A percentile compares a stretch with the other conserved stretches of the same genome.
Conservation (phyloP, 1,139 yeast genomes). For the Diutina siamensis region DNA sequence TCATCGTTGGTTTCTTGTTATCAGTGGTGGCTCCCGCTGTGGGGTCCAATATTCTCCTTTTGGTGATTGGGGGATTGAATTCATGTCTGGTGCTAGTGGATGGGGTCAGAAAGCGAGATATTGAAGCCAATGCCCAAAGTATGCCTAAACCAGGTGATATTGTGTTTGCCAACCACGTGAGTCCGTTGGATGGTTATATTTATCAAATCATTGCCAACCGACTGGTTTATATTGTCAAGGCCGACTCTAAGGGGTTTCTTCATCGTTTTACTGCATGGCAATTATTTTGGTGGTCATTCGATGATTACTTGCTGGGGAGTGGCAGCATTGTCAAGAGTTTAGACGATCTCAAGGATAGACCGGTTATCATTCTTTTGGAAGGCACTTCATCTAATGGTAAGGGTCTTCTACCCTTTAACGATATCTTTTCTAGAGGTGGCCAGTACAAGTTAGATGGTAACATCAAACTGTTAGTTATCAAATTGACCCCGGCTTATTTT, state of each 20-base stretch:
- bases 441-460: background rate
- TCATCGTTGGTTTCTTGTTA: background rate
- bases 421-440: slow-evolving; percentile 1
- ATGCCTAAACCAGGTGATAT: slow-evolving; percentile 3
- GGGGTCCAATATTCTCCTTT: background rate
- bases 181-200: background rate
- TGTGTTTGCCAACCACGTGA: slow-evolving; percentile 4
- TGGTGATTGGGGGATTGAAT: slow-evolving; percentile 1
- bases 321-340: background rate
- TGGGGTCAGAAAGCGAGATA: slow-evolving; percentile 2
- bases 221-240: slow-evolving; percentile 1
- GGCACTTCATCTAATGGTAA: slow-evolving; percentile 64
- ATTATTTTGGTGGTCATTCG: slow-evolving; percentile 1
- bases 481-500: background rate
- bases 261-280: background rate
- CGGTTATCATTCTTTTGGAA: slow-evolving; percentile 46
- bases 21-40: background rate
- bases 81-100: background rate
- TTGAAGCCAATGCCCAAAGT: background rate
- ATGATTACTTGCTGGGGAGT: background rate
- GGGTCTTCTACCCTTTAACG: slow-evolving; percentile 37
- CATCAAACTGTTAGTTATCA: background rate
- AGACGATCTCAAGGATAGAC: slow-evolving; percentile 16
- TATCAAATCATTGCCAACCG: background rate
- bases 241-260: background rate